phyloP scores from a whole-genome alignment of 139 green algal genomes.

The Coelastrella sp. region DNA sequence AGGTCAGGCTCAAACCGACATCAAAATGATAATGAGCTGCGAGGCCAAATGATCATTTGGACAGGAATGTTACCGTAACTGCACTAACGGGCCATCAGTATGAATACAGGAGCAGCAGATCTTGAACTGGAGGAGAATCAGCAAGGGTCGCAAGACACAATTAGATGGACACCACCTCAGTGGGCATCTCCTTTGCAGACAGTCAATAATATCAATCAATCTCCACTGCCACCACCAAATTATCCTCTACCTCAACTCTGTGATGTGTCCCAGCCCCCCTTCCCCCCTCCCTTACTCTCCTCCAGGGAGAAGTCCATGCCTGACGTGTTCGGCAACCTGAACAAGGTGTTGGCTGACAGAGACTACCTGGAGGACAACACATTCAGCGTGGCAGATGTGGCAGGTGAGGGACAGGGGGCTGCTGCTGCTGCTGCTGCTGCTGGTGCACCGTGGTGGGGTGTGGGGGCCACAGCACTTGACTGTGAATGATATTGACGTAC shows the following conservation, averaged over 20 bases:
- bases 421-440: background rate
- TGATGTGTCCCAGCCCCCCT: background rate
- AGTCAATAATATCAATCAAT: too few relatives aligned
- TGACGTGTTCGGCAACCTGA: conserved; percentile 46
- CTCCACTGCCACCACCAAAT: too few relatives aligned
- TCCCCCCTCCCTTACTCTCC: too few relatives aligned
- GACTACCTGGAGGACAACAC: conserved; percentile 49
- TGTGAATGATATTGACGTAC: too few relatives aligned
- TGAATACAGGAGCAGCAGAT: too few relatives aligned
- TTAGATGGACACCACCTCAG: too few relatives aligned
- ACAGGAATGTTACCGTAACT: too few relatives aligned
- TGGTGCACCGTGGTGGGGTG: background rate
- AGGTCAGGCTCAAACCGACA: conserved; percentile 11
- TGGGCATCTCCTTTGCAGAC: background rate
- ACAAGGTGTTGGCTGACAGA: conserved; percentile 39
- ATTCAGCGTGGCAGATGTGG: conserved; percentile 56
- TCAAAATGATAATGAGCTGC: background rate
- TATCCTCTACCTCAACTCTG: background rate
- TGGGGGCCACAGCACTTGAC: too few relatives aligned
- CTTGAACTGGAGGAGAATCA: too few relatives aligned
- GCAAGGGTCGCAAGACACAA: too few relatives aligned
- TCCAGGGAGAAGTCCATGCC: conserved; percentile 50
- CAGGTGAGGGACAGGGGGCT: background rate
- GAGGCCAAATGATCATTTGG: too few relatives aligned
- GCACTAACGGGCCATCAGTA: too few relatives aligned